Conservation (phyloP, 2,329 filamentous ascomycete genomes). For the Ophiostoma pallidulum region DNA sequence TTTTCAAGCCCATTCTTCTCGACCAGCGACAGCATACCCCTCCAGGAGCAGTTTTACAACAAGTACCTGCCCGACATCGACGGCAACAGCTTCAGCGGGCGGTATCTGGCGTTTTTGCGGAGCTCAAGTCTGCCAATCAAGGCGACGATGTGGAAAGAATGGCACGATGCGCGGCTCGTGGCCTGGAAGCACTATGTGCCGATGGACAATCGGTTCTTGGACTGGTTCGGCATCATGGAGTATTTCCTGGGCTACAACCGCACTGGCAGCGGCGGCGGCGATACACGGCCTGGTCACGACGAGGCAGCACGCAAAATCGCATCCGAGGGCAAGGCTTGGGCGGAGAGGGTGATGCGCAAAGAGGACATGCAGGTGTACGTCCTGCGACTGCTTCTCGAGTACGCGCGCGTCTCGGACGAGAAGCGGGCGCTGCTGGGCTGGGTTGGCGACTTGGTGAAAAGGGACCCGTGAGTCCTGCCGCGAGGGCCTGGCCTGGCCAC, state of each 20-base stretch:
- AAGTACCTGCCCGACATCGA: conserved; percentile 72
- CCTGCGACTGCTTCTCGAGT: conserved; percentile 54
- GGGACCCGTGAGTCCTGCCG: neutral
- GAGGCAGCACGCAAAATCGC: conserved; percentile 55
- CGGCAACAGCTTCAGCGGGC: conserved; percentile 52
- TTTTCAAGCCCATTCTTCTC: conserved; percentile 41
- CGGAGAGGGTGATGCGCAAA: conserved; percentile 54
- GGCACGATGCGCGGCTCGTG: conserved; percentile 66
- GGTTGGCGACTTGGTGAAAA: conserved; percentile 36
- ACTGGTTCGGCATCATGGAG: conserved; percentile 63
- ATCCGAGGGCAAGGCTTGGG: conserved; percentile 56
- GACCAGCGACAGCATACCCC: conserved; percentile 28
- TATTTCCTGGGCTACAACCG: conserved; percentile 64
- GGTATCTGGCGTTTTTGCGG: conserved; percentile 59
- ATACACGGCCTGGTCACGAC: conserved; percentile 39
- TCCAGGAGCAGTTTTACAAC: conserved; percentile 46
- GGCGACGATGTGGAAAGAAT: conserved; percentile 68
- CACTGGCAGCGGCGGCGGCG: no score
- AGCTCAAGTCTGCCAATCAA: conserved; percentile 67
- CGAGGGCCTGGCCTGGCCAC: no score
- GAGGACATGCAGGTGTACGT: conserved; percentile 70
- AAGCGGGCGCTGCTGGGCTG: conserved; percentile 44
- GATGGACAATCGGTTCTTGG: conserved; percentile 63
- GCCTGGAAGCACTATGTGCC: conserved; percentile 77
- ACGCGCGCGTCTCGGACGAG: conserved; percentile 46